phyloP scores from a whole-genome alignment of 805 yeast species.

The Nakazawaea molendinolei region DNA sequence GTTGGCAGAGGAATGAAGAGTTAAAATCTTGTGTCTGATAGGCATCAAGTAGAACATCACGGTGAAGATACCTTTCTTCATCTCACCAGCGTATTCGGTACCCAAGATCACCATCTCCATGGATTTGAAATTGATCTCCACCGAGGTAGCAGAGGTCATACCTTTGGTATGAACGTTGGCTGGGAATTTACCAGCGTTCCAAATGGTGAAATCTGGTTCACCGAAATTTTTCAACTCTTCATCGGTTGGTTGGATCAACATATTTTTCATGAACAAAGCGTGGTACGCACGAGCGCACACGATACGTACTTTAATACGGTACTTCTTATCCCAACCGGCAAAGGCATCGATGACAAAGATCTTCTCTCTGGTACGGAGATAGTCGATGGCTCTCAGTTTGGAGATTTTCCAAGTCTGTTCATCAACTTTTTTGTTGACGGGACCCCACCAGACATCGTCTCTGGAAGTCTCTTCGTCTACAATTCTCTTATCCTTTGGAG shows the following conservation, averaged over 20 bases:
- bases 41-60: constrained; percentile 99
- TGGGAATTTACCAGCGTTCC: constrained; percentile 99
- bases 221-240: constrained; percentile 88
- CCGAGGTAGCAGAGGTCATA: constrained; percentile 94
- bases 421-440: constrained; percentile 91
- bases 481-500: constrained; percentile 96
- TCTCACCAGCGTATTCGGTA: constrained; percentile 98
- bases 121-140: constrained; percentile 91
- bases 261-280: constrained; percentile 95
- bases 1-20: constrained; percentile 92
- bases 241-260: constrained; percentile 91
- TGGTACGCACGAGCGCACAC: constrained; percentile 98
- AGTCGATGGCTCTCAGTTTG: constrained; percentile 94
- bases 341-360: constrained; percentile 92
- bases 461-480: constrained; percentile 88
- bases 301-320: constrained; percentile 91
- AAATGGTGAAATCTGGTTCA: constrained; percentile 96
- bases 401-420: constrained; percentile 94
- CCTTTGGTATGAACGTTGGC: constrained; percentile 95
- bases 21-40: constrained; percentile 80
- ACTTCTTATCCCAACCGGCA: constrained; percentile 99
- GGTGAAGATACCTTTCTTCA: constrained; percentile 98
- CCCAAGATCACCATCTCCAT: constrained; percentile 99
- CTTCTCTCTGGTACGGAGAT: constrained; percentile 90
- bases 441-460: constrained; percentile 97